phyloP scores from a whole-genome alignment of 768 basidiomycete genomes.

The Hygrophorus russula region DNA sequence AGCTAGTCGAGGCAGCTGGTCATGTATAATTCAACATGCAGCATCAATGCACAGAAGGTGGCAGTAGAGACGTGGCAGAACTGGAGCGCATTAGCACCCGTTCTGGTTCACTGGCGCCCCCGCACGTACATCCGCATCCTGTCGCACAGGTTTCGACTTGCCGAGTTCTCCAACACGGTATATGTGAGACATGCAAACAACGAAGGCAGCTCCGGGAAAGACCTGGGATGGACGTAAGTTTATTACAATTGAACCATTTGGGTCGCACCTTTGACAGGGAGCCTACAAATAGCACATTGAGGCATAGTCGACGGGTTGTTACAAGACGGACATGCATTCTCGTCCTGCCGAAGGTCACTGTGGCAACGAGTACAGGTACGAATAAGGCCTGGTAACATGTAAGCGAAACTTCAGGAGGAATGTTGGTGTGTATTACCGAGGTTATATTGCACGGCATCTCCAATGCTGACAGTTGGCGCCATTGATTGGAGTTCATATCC shows the following conservation, averaged over 20 bases:
- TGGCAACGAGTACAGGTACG: conserved; percentile 38
- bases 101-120: too few species aligned
- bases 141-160: conserved; percentile 46
- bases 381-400: conserved; percentile 26
- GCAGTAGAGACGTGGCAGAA: too few species aligned
- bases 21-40: too few species aligned
- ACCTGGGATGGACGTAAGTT: conserved; percentile 24
- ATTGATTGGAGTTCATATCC: conserved; percentile 15
- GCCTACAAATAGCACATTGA: conserved; percentile 61
- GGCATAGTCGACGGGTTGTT: conserved; percentile 32
- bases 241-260: not conserved
- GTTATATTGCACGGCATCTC: conserved; percentile 16
- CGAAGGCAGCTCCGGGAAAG: conserved; percentile 49
- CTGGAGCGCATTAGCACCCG: too few species aligned
- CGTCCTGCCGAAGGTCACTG: conserved; percentile 19
- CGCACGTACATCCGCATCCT: conserved; percentile 59
- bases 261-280: conserved; percentile 59
- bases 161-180: conserved; percentile 49
- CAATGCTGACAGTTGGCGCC: conserved; percentile 8
- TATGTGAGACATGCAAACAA: conserved; percentile 56
- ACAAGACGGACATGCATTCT: conserved; percentile 31
- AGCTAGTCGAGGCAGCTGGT: too few species aligned
- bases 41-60: not conserved
- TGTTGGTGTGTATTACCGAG: conserved; percentile 22
- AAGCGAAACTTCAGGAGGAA: conserved; percentile 1